These are phyloP conservation scores for Diaporthe citriasiana DNA, from an alignment of 2,329 filamentous ascomycete genomes.

Conservation along the genomic window DNA sequence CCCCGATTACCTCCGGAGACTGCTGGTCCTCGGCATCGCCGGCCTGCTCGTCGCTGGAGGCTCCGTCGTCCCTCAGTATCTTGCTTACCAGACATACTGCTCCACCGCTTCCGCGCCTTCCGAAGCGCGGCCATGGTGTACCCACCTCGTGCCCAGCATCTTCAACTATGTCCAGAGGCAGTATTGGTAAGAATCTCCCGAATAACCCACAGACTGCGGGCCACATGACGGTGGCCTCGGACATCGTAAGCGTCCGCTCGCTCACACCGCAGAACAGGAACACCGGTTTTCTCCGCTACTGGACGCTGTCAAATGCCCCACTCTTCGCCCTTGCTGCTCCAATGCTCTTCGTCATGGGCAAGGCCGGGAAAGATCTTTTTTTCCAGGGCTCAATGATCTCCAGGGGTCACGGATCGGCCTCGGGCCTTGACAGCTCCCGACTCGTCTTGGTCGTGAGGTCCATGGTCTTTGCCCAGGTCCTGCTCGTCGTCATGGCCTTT, in stretches of 20 bases:
- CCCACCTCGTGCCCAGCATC: slow-evolving; percentile 81
- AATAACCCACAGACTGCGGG: not conserved
- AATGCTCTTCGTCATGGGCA: slow-evolving; percentile 77
- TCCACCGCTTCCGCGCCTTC: slow-evolving; percentile 46
- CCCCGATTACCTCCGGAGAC: slow-evolving; percentile 61
- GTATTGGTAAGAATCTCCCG: slow-evolving; percentile 80
- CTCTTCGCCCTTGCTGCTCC: slow-evolving; percentile 88
- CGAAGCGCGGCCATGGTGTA: slow-evolving; percentile 80
- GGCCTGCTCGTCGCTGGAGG: slow-evolving; percentile 78
- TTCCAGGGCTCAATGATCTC: slow-evolving; percentile 28
- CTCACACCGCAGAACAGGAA: slow-evolving; percentile 70
- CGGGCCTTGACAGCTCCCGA: slow-evolving; percentile 29
- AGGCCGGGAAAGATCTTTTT: slow-evolving; percentile 67
- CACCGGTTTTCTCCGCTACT: slow-evolving; percentile 89
- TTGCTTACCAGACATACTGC: slow-evolving; percentile 84
- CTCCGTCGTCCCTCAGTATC: slow-evolving; percentile 77
- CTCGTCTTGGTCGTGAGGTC: slow-evolving; percentile 59
- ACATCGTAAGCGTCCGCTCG: not conserved
- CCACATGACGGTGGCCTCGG: not conserved
- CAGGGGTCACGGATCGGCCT: not conserved
- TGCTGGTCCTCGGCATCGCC: slow-evolving; percentile 73
- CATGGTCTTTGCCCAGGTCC: slow-evolving; percentile 79
- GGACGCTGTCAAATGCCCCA: slow-evolving; percentile 87
- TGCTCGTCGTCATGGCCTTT: slow-evolving; percentile 79
- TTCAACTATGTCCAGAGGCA: slow-evolving; percentile 89